Base-by-base conservation (phyloP, 2,329 filamentous ascomycete genomes). In the Hypoxylon sp. region DNA sequence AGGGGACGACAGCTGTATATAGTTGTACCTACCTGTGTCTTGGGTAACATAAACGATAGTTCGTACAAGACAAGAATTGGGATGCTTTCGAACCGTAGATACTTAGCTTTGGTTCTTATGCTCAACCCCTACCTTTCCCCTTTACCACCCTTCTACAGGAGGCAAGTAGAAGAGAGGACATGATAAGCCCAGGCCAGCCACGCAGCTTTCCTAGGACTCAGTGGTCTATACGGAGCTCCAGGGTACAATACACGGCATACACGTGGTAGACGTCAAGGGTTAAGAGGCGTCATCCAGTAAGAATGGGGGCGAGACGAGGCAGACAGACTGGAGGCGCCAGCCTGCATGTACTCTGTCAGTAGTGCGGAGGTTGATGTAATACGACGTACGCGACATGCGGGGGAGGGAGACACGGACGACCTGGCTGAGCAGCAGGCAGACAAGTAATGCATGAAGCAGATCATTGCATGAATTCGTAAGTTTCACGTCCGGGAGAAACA, bases 401-500 rank as follows among this genome's bases (percentile, higher is more conserved):
- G 21, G 26, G n/a, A 45, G 3, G 1, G 27, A n/a, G 51, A 51
- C 54, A 55, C 54, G 40, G 45, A 21, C 33, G 38, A 52, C 48
- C 40, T n/a, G 45, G 35, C 41, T 45, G 23, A 48, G 26, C 37
- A 55, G 40, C 33, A 51, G 38, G 43, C 23, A 46, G n/a, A n/a
- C n/a, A n/a, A n/a, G n/a, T 47, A 43, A 52, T 48, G 40, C 46
- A 42, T 55, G 55, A 58, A 62, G 53, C 60, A 64, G 52, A 63
- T 69, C 63, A 63, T 64, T 60, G 67, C 61, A 65, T 64, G 64
- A 65, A 67, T 69, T 65, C 57, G 59, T 67, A 65, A 63, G 60
- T 67, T 66, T 66, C 65, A 61, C 65, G 62, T 65, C 53, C 55
- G 60, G 66, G 62, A 63, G 61, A 70, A 71, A 69, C 63, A 50